Base-by-base conservation (phyloP, 2,329 filamentous ascomycete genomes). In the Fusarium cyanostomum region DNA sequence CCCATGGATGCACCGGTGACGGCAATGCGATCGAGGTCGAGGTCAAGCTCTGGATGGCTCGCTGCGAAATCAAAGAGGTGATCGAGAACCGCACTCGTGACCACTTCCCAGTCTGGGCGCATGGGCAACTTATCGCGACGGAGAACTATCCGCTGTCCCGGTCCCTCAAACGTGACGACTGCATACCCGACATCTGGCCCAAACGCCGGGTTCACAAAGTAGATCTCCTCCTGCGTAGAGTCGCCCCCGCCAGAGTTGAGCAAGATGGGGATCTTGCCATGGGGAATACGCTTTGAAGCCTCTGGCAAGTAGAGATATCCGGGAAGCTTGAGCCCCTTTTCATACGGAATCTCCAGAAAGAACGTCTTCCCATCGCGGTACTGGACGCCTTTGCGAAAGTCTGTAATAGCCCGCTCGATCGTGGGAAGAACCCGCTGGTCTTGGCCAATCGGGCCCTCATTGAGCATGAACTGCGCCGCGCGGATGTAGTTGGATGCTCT, bases 131-230 rank as follows among this genome's bases (percentile, higher is more conserved):
- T 61, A 26, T 75, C 51, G 0, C 64, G 60, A 2, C 70, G 68
- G 0, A 80, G 70, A 4, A 73, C 56, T 5, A 79, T 64, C 0
- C 80, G 80, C 54, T 83, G 80, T 0, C 80, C 80, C 0, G 81
- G 81, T 0, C 80, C 80, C 2, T 83, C 80, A 34, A 81, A 80
- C 0, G 73, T 80, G 6, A 82, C 50, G 1, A 78, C 73, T 0
- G 80, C 80, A 50, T 82, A 83, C 0, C 81, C 80, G 0, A 72
- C 50, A 0, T 63, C 60, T 0, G 62, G 66, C 0, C 63, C 78
- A 0, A 34, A 64, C 2, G 71, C 64, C 0, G 70, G 52, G 13
- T 64, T 52, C 4, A 76, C 35, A 53, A 73, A 78, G 59, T 78
- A 81, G 0, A 81, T 35, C 51, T 81, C 80, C 52, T 81, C 80